Base-by-base conservation (phyloP, 257 asterid genomes). In the Catharanthus roseus region DNA sequence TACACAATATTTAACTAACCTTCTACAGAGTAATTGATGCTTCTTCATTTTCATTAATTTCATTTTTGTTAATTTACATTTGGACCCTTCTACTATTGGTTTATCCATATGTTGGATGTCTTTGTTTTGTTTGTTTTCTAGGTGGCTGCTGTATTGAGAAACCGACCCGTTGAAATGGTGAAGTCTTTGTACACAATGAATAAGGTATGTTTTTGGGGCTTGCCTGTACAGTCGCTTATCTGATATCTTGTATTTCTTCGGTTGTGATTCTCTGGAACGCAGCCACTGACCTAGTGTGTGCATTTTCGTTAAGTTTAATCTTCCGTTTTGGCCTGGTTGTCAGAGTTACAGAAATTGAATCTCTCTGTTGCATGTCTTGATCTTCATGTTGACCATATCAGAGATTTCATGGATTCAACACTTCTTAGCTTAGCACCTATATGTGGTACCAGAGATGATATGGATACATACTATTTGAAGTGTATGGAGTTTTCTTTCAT, bases 101-200 rank as follows among this genome's bases (percentile, higher is more conserved):
- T 13, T 12, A 45, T 19, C 19, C 21, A 45, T 19, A 45, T 11
- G 51, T 11, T 45, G 19, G 51, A 45, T 10, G 51, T 13, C 2
- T 12, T 2, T 12, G 19, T 45, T 45, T 45, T 12, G 2, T 42
- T 10, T 69, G 79, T 68, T 50, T 71, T 76, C 72, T 81, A 91
- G 97, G 91, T 89, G 73, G 89, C 89, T 39, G 82, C 85, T 73
- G 86, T 87, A 67, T 82, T 91, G 72, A 76, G 85, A 66, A 80
- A 80, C 77, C 86, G 96, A 66, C 76, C 92, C 71, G 66, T 78
- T 4, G 96, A 87, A 57, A 91, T 91, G 97, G 96, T 83, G 82
- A 96, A 91, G 82, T 79, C 96, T 56, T 85, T 91, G 66, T 91
- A 81, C 86, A 77, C 89, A 56, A 67, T 86, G 88, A 75, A 73